Evolutionary conservation across 1,284 basidiomycete species (phyloP).

Genomic region (Ganoderma leucocontextum): DNA sequence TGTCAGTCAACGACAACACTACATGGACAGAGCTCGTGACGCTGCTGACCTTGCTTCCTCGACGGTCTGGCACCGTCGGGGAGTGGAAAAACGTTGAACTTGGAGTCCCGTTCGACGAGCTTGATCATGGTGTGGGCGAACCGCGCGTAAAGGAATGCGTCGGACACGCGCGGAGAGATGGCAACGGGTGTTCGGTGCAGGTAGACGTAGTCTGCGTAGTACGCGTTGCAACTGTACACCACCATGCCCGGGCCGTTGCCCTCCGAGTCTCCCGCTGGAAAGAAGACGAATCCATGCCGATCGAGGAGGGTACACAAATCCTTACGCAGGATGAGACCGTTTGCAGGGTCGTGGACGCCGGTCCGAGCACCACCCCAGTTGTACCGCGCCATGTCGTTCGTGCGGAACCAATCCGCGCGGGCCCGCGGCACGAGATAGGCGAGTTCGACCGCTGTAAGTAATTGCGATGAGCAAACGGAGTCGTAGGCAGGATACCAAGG

Average conservation of each 20-base stretch:
- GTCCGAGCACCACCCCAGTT: neutral
- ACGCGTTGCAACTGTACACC: neutral
- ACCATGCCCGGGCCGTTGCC: neutral
- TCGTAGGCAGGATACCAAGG: neutral
- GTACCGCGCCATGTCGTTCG: no score
- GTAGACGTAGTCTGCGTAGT: neutral
- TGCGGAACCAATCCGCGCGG: neutral
- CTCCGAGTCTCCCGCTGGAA: neutral
- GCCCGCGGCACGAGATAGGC: neutral
- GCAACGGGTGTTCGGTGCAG: neutral
- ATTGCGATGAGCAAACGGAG: neutral
- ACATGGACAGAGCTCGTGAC: no score
- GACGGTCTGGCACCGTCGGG: no score
- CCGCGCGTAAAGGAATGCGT: conserved; percentile 1
- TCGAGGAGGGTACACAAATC: neutral
- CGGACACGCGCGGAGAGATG: neutral
- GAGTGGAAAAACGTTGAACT: no score
- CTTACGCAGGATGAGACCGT: neutral
- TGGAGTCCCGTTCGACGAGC: no score
- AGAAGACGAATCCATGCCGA: neutral
- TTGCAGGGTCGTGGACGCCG: neutral
- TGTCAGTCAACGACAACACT: no score
- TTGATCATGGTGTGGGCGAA: conserved; percentile 3
- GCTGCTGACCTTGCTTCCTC: no score
- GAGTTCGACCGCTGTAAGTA: neutral